phyloP scores from a whole-genome alignment of 2,329 filamentous ascomycete genomes.

The Cytospora schulzeri region DNA sequence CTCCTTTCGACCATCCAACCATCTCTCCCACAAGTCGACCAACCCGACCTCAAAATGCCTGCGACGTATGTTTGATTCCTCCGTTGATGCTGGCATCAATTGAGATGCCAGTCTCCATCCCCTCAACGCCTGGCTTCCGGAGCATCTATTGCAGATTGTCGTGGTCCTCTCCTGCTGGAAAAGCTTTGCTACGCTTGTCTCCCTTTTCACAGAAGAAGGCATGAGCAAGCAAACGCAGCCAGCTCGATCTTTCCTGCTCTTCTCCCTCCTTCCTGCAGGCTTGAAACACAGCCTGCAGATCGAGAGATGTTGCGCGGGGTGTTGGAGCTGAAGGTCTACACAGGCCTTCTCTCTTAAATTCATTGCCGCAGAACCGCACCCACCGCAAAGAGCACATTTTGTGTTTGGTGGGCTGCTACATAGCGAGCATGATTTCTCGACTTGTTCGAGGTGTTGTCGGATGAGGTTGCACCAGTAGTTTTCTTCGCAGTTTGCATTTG shows the following conservation, averaged over 20 bases:
- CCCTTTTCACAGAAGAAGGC: conserved; percentile 25
- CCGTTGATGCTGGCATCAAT: conserved; percentile 22
- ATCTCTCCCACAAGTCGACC: conserved; percentile 31
- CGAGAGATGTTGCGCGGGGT: conserved; percentile 68
- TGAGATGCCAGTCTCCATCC: conserved; percentile 15
- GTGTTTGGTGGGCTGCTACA: conserved; percentile 16
- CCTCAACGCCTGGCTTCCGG: conserved; percentile 50
- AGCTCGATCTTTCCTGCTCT: conserved; percentile 76
- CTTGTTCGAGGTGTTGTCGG: conserved; percentile 71
- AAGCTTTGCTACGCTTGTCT: conserved; percentile 40
- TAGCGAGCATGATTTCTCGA: conserved; percentile 54
- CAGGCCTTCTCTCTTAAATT: conserved; percentile 72
- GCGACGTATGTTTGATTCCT: conserved; percentile 34
- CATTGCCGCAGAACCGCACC: conserved; percentile 59
- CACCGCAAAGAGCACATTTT: conserved; percentile 8
- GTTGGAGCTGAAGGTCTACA: conserved; percentile 72
- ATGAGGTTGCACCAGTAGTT: conserved; percentile 56
- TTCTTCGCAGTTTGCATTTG: conserved; percentile 24
- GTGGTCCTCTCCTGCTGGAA: conserved; percentile 79
- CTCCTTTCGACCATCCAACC: conserved; percentile 36
- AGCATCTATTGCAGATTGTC: conserved; percentile 68
- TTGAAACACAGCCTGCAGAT: conserved; percentile 49
- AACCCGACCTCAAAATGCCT: conserved; percentile 37
- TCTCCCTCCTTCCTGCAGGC: conserved; percentile 59
- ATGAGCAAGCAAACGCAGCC: conserved; percentile 53